Base-by-base conservation (phyloP, 371 early-diverging fungal genomes). In the Choanephora cucurbitarum region DNA sequence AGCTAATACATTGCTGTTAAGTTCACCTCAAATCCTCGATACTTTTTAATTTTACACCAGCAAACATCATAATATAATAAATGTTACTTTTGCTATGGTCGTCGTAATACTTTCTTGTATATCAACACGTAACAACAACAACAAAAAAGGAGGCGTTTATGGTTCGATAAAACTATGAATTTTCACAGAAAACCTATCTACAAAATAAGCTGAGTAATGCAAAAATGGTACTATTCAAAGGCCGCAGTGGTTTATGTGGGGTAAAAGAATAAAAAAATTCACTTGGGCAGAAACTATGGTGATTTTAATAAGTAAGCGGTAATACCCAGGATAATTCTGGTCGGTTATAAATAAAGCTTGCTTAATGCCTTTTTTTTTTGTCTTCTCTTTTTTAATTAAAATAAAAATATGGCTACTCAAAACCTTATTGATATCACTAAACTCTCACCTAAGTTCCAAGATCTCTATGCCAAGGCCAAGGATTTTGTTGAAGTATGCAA, bases 401-500 rank as follows among this genome's bases (percentile, higher is more conserved):
- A 23, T 23, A 21, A 6, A 6, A 17, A 2, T 28, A 77, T 79
- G 80, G 72, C 80, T 19, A 73, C 72, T 47, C 72, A 79, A 48
- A 52, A 63, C 31, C 63, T 80, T 42, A 53, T 80, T 49, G 77
- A 80, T 41, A 50, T 73, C 15, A 65, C 57, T 11, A 56, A 44
- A 8, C 67, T 89, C 34, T 90, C 90, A 28, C 83, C 86, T 33
- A 84, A 85, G 49, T 87, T 84, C 52, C 73, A 80, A 58, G 80
- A 86, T 45, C 80, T 92, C 57, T 84, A 84, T 48, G 74, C 84
- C 54, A 80, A 82, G 57, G 82, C 90, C 33, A 76, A 75, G 48
- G 85, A 85, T 64, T 92, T 92, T 80, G 92, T 92, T 37, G 89
- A 92, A 80, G 89, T 89, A 75, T 22, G 19, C n/a, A 42, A 18